These are phyloP conservation scores for Didymella segeticola DNA, from an alignment of 2,329 filamentous ascomycete species.

Conservation along the genomic window DNA sequence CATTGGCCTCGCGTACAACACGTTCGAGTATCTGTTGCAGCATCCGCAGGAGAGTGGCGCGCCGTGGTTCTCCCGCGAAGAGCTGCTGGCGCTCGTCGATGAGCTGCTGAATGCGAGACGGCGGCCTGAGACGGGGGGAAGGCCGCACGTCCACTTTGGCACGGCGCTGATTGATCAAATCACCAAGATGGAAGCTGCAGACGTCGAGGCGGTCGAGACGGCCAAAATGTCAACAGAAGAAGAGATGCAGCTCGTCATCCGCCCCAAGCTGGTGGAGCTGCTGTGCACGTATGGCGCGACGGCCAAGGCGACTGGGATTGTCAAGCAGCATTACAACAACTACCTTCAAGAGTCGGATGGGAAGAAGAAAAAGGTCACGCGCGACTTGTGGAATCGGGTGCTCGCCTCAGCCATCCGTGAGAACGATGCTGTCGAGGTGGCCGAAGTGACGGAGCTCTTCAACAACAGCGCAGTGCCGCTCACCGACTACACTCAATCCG, in stretches of 20 bases:
- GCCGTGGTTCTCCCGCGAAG: constrained; percentile 40
- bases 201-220: not conserved
- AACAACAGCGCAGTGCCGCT: constrained; percentile 50
- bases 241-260: constrained; percentile 8
- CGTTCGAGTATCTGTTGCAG: constrained; percentile 66
- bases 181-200: constrained; percentile 2
- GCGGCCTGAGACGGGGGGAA: constrained; percentile 46
- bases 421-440: constrained; percentile 63
- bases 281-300: constrained; percentile 35
- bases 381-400: constrained; percentile 48
- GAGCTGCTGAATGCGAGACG: constrained; percentile 24
- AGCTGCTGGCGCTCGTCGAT: constrained; percentile 23
- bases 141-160: constrained; percentile 51
- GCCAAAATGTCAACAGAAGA: constrained; percentile 7
- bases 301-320: constrained; percentile 36
- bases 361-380: not conserved
- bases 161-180: constrained; percentile 41
- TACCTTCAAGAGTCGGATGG: constrained; percentile 8
- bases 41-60: constrained; percentile 29
- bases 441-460: constrained; percentile 62
- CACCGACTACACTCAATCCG: constrained; percentile 50
- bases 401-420: constrained; percentile 69
- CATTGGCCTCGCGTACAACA: constrained; percentile 64
- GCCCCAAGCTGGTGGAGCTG: constrained; percentile 24
- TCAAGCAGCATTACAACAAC: constrained; percentile 16